These are phyloP conservation scores for Talaromyces sp. DNA, from an alignment of 2,329 filamentous ascomycete genomes.

Conservation along the genomic window DNA sequence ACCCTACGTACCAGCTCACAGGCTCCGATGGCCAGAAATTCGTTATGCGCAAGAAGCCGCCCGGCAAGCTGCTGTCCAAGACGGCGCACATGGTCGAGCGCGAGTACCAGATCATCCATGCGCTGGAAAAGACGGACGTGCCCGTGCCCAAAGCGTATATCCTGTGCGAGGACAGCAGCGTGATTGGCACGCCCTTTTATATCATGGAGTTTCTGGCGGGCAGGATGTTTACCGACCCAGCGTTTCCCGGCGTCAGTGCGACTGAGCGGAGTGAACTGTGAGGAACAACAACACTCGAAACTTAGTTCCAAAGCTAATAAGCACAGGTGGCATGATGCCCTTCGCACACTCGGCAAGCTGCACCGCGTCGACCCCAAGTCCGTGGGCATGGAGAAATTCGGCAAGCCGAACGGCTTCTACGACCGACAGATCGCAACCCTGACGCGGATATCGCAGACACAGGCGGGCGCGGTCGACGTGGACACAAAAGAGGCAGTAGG, in stretches of 20 bases:
- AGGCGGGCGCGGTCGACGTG: constrained; percentile 69
- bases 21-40: constrained; percentile 64
- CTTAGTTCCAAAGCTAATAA: not conserved
- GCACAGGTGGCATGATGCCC: constrained; percentile 71
- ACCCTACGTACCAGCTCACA: constrained; percentile 91
- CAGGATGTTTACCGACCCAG: constrained; percentile 84
- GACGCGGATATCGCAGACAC: constrained; percentile 68
- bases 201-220: constrained; percentile 95
- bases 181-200: constrained; percentile 91
- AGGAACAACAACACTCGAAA: not conserved
- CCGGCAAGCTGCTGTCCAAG: constrained; percentile 86
- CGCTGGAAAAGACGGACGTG: constrained; percentile 72
- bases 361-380: constrained; percentile 65
- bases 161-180: constrained; percentile 73
- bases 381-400: constrained; percentile 68
- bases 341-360: constrained; percentile 77
- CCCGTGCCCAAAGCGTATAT: constrained; percentile 79
- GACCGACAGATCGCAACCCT: constrained; percentile 81
- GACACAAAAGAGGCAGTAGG: constrained; percentile 75
- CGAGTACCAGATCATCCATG: constrained; percentile 86
- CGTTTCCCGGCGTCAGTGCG: constrained; percentile 66
- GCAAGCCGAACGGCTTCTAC: constrained; percentile 73
- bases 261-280: constrained; percentile 68
- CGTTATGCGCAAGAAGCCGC: constrained; percentile 96
- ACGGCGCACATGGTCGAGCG: constrained; percentile 95